These are phyloP conservation scores for Didymella keratinophila DNA, from an alignment of 2,329 filamentous ascomycete species.

Conservation along the genomic window DNA sequence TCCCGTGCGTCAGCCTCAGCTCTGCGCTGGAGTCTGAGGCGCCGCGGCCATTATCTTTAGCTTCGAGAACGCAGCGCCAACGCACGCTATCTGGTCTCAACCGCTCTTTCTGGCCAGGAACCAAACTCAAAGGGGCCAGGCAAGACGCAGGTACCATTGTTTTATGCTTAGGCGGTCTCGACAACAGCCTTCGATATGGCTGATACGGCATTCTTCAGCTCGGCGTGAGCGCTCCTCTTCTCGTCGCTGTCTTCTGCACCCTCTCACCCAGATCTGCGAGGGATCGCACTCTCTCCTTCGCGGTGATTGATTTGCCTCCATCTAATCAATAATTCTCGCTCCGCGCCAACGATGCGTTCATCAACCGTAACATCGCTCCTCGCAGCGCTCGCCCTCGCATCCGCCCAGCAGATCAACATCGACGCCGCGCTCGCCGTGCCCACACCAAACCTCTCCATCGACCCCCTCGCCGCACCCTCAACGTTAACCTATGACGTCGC, in stretches of 20 bases:
- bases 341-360: slow-evolving; percentile 6
- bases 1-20: slow-evolving; percentile 16
- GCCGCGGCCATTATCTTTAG: slow-evolving; percentile 17
- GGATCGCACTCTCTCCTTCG: neutral
- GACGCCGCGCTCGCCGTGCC: slow-evolving; percentile 9
- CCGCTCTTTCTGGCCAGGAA: slow-evolving; percentile 9
- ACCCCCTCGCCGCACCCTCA: slow-evolving; percentile 14
- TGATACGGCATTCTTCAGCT: slow-evolving; percentile 7
- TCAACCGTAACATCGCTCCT: slow-evolving; percentile 13
- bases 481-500: slow-evolving; percentile 5
- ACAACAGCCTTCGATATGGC: slow-evolving; percentile 15
- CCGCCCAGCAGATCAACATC: slow-evolving; percentile 22
- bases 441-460: slow-evolving; percentile 15
- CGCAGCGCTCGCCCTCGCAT: slow-evolving; percentile 13
- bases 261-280: neutral
- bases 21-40: slow-evolving; percentile 6
- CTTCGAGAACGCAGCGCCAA: slow-evolving; percentile 16
- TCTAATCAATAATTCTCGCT: slow-evolving; percentile 1
- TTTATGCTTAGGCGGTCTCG: slow-evolving; percentile 18
- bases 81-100: slow-evolving; percentile 19
- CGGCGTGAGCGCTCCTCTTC: slow-evolving; percentile 6
- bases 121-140: slow-evolving; percentile 12
- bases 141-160: slow-evolving; percentile 20
- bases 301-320: neutral
- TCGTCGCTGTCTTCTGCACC: neutral